A percentile compares a stretch with the other conserved stretches of the same genome.
Evolutionary conservation across 2,329 filamentous ascomycete species (phyloP).

Genomic region (Penicillium sp.): DNA sequence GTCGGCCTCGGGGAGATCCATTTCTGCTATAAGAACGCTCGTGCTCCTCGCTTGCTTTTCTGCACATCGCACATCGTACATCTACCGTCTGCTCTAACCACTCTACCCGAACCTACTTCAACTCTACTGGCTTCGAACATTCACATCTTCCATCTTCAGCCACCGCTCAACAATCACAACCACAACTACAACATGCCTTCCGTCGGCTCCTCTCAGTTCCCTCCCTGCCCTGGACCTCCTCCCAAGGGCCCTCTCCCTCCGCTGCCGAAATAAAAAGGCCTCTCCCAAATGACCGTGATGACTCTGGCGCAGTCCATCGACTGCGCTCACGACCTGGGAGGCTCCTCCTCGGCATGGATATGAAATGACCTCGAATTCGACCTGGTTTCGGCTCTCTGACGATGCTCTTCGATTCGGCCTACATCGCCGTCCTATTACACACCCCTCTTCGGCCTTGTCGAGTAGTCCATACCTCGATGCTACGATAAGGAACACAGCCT

Average conservation of each 20-base stretch:
- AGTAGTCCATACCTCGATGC: not conserved
- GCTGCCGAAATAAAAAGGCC: slow-evolving; percentile 36
- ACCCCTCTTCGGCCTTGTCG: not conserved
- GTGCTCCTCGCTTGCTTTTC: slow-evolving; percentile 10
- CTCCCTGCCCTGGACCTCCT: slow-evolving; percentile 40
- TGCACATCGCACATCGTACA: not conserved
- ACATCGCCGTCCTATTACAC: slow-evolving; percentile 14
- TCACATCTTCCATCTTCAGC: not conserved
- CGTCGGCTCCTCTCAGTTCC: slow-evolving; percentile 36
- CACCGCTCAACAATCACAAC: not conserved
- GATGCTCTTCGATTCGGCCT: slow-evolving; percentile 22
- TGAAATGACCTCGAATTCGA: slow-evolving; percentile 31
- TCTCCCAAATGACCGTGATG: slow-evolving; percentile 33
- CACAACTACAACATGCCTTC: slow-evolving; percentile 34
- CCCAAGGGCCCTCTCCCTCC: slow-evolving; percentile 41
- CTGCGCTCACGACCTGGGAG: slow-evolving; percentile 24
- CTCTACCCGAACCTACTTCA: not conserved
- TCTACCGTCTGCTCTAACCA: not conserved
- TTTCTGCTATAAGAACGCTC: slow-evolving; percentile 19
- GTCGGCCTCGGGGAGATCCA: slow-evolving; percentile 5
- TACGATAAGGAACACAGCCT: not conserved
- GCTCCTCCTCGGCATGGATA: slow-evolving; percentile 29
- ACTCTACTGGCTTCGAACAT: slow-evolving; percentile 2
- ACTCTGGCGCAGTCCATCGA: slow-evolving; percentile 26
- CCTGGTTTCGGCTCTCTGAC: slow-evolving; percentile 24